Evolutionary conservation across 2,329 filamentous ascomycete genomes (phyloP).

Genomic region (Epichloe uncinata): DNA sequence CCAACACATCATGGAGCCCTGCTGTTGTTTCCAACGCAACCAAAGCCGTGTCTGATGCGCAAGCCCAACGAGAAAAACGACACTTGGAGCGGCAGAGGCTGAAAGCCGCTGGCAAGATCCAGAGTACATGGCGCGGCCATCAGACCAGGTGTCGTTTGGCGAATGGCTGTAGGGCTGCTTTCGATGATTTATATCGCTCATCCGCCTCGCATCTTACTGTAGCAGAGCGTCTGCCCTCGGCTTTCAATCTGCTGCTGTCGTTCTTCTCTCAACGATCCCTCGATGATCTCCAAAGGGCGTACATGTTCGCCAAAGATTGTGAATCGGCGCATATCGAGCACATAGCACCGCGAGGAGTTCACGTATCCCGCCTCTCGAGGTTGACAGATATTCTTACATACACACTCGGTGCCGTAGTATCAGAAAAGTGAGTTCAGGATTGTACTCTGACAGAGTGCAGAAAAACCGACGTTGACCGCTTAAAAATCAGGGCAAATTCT

Average conservation of each 20-base stretch:
- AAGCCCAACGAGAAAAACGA: slow-evolving; percentile 69
- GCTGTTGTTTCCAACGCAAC: slow-evolving; percentile 50
- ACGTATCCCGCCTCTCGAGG: slow-evolving; percentile 18
- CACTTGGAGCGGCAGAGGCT: slow-evolving; percentile 69
- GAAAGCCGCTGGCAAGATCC: slow-evolving; percentile 60
- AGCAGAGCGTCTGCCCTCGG: slow-evolving; percentile 23
- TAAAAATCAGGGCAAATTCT: neutral
- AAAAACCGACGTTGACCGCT: neutral
- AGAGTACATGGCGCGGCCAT: slow-evolving; percentile 74
- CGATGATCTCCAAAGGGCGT: slow-evolving; percentile 37
- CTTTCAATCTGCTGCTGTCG: slow-evolving; percentile 34
- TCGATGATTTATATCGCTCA: slow-evolving; percentile 45
- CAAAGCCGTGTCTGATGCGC: slow-evolving; percentile 69
- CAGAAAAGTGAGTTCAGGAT: slow-evolving; percentile 12
- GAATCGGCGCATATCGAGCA: slow-evolving; percentile 19
- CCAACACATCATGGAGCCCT: slow-evolving; percentile 44
- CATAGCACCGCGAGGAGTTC: slow-evolving; percentile 20
- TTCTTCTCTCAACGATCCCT: slow-evolving; percentile 31
- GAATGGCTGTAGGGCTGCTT: slow-evolving; percentile 41
- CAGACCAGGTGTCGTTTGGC: slow-evolving; percentile 45
- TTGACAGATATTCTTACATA: slow-evolving; percentile 25
- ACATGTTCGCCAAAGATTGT: slow-evolving; percentile 31
- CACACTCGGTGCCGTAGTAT: slow-evolving; percentile 16
- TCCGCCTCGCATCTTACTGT: slow-evolving; percentile 18
- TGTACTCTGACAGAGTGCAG: neutral